Evolutionary conservation across 306 rosid species (phyloP).

Genomic region (Senna siamea): DNA sequence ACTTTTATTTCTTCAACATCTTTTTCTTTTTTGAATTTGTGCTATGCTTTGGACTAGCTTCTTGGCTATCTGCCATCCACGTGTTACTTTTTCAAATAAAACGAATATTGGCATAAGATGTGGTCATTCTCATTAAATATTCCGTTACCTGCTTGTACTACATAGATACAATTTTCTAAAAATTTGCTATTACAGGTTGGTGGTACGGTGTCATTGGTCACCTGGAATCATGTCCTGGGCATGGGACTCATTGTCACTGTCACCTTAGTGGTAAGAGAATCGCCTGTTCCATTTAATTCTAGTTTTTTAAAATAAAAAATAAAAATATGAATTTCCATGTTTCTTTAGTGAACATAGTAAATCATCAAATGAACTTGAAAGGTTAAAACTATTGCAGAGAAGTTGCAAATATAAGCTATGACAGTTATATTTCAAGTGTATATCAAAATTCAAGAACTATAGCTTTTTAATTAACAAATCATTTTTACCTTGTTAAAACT

Average conservation of each 20-base stretch:
- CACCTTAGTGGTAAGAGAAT: constrained; percentile 60
- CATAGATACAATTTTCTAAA: background rate
- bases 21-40: background rate
- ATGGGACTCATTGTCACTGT: constrained; percentile 65
- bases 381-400: background rate
- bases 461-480: background rate
- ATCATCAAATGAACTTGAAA: background rate
- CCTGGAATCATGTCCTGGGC: constrained; percentile 63
- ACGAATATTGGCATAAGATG: background rate
- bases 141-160: constrained; percentile 16
- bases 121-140: constrained; percentile 22
- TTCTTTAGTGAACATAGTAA: background rate
- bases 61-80: background rate
- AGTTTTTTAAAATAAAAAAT: background rate
- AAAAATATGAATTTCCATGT: background rate
- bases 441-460: background rate
- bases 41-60: background rate
- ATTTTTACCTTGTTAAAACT: background rate
- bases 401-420: background rate
- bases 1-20: background rate
- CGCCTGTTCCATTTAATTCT: constrained; percentile 33
- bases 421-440: background rate
- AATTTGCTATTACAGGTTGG: constrained; percentile 67
- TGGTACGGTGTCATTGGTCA: constrained; percentile 93
- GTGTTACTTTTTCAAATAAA: background rate